Evolutionary conservation across 1,139 yeast genomes (phyloP).

Genomic region (Magnusiomyces fungicola): DNA sequence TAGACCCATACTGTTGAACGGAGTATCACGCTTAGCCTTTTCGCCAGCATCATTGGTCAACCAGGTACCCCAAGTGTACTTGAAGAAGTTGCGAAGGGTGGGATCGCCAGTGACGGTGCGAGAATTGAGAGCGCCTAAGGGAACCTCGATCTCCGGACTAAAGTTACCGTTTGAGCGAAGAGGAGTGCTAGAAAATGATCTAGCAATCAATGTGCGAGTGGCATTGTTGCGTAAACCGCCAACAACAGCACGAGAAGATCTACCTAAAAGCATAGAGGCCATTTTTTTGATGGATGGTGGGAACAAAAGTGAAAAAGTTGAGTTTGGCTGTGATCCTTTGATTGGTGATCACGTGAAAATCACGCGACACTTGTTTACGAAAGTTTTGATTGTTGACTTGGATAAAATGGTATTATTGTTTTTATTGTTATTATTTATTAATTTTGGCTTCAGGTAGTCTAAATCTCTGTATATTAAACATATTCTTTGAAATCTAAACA

Average conservation of each 20-base stretch:
- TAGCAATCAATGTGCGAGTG: no score
- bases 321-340: no score
- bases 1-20: conserved; percentile 74
- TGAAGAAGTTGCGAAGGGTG: conserved; percentile 65
- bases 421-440: no score
- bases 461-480: no score
- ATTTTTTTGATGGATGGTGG: neutral
- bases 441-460: no score
- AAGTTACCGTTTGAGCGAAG: neutral
- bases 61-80: conserved; percentile 96
- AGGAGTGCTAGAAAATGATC: neutral
- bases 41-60: conserved; percentile 66
- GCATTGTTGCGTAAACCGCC: no score
- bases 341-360: no score
- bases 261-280: conserved; percentile 3
- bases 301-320: neutral
- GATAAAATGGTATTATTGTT: no score
- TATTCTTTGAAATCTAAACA: no score
- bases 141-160: conserved; percentile 12
- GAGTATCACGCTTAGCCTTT: conserved; percentile 69
- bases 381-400: no score
- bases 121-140: conserved; percentile 19
- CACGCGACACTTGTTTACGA: no score
- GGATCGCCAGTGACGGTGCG: conserved; percentile 54
- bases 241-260: neutral